Base-by-base conservation (phyloP, 2,329 filamentous ascomycete species). In the Lanzia echinophila region DNA sequence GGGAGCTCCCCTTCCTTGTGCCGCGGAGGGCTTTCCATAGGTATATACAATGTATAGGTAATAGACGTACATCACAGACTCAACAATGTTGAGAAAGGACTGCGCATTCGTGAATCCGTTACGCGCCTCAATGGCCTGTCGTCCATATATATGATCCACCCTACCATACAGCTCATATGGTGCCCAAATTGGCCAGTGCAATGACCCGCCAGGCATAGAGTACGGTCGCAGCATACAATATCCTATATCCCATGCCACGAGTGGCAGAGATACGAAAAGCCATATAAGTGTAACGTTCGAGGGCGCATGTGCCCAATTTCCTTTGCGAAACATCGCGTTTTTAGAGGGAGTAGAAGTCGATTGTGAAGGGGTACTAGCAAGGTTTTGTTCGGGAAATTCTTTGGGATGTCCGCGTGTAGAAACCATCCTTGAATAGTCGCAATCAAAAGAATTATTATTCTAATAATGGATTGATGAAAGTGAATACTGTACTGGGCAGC, bases 171-270 rank as follows among this genome's bases (percentile, higher is more conserved):
- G 72, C 58, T 79, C 81, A 64, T 88, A 88, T 0, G 83, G 83
- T 7, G 70, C 74, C 79, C 80, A 88, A 47, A 87, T 63, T 0
- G 81, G 81, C 62, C 73, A 77, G 62, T 87, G 83, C 13, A 81
- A 69, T 13, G 68, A 72, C 4, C 84, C 83, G 31, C 83, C 83
- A 0, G 81, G 79, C 82, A 88, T 87, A 50, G 76, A 82, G 67
- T 84, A 75, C 13, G 85, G 85, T 45, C 85, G 82, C 36, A 85
- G 70, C 47, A 87, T 68, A 74, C 71, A 2, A 75, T 74, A 64
- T 87, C 85, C 85, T 83, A 87, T 6, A 63, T 88, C 85, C 85
- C 84, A 87, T 7, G 79, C 63, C n/a, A 87, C 83, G 12, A 87
- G 70, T 0, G 83, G 83, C 1, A 86, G 69, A n/a, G 81, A 83